A percentile compares a stretch with the other conserved stretches of the same genome.
These are phyloP conservation scores for Tranzscheliella williamsii DNA, from an alignment of 1,284 basidiomycete species.

Conservation along the genomic window DNA sequence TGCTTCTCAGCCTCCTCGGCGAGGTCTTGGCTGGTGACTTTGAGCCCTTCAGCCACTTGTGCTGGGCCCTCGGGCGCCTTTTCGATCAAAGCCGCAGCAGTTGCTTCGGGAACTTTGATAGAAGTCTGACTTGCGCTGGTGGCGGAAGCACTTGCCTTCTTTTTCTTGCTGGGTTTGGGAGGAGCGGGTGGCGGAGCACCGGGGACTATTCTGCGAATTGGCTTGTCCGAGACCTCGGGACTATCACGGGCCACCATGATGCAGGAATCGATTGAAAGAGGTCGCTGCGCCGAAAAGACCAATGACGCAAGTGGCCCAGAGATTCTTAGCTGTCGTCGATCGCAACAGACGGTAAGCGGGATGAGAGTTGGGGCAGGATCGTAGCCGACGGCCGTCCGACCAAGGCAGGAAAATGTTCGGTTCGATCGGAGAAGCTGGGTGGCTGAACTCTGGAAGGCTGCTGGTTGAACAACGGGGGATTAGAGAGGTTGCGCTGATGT, in stretches of 20 bases:
- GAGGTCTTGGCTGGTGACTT: conserved; percentile 24
- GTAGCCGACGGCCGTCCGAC: too few relatives aligned
- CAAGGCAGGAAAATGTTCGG: too few relatives aligned
- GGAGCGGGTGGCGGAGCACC: conserved; percentile 26
- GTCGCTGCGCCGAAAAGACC: too few relatives aligned
- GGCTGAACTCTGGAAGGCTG: too few relatives aligned
- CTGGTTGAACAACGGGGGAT: too few relatives aligned
- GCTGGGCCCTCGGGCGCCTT: conserved; percentile 15
- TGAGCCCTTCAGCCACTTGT: conserved; percentile 31
- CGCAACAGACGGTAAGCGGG: too few relatives aligned
- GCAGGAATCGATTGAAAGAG: too few relatives aligned
- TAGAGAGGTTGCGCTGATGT: too few relatives aligned
- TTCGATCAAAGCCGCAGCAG: conserved; percentile 22
- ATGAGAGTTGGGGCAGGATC: too few relatives aligned
- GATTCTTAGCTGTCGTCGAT: too few relatives aligned
- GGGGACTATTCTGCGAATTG: conserved; percentile 22
- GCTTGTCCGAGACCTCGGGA: conserved; percentile 22
- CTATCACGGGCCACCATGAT: conserved; percentile 21
- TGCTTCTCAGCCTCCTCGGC: conserved; percentile 31
- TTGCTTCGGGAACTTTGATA: conserved; percentile 21
- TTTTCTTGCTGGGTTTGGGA: conserved; percentile 10
- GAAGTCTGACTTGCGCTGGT: conserved; percentile 3
- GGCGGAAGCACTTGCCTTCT: conserved; percentile 7
- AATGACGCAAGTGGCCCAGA: too few relatives aligned
- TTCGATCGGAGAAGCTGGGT: too few relatives aligned